Evolutionary conservation across 345 rosid species (phyloP), one percentile per base, ranked within the genome.

Genomic region (Lepidium didymum): DNA sequence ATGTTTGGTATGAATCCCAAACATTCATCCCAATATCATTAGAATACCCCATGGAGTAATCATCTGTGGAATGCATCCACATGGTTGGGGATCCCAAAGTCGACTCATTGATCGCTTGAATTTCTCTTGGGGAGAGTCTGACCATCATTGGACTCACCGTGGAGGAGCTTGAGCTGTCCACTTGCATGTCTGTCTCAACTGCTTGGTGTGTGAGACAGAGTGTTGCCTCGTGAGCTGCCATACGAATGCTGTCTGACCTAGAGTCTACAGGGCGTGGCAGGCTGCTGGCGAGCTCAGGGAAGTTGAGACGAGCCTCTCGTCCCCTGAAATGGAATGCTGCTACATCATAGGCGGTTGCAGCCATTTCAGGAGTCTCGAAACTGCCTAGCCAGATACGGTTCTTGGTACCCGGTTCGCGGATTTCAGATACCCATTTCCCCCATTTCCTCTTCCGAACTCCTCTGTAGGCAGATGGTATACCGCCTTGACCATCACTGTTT

Each of bases 371-470:
- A 0, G 86, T 79, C 69, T 87, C 87, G 66, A 85, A 90, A 75
- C 98, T 92, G 1, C 98, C 98, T 10, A 92, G 79, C 98, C 98
- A 92, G 23, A 92, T 86, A 19, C 98, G 78, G 27, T 81, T 84
- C 53, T 88, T 90, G 45, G 84, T 92, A 7, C 98, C 96, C 0
- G 98, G 98, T 62, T 92, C 89, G 0, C 98, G 86, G 52, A 92
- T 92, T 72, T 92, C 98, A 0, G 98, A 90, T 27, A 92, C 98
- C 96, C 96, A 92, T 67, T 90, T 92, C 18, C 98, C 98, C 98
- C 98, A 92, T 80, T 88, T 92, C 33, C 98, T 72, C 85, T 81
- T 81, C 2, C 97, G 81, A 2, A 92, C 90, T 1, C 98, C 98
- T 78, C 96, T 81, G 67, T 83, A 92, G 7, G 58, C 61, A 14